Percentiles rank a stretch among this genome's conserved stretches.
Conservation (phyloP, 306 rosid genomes). For the Fragaria iinumae region DNA sequence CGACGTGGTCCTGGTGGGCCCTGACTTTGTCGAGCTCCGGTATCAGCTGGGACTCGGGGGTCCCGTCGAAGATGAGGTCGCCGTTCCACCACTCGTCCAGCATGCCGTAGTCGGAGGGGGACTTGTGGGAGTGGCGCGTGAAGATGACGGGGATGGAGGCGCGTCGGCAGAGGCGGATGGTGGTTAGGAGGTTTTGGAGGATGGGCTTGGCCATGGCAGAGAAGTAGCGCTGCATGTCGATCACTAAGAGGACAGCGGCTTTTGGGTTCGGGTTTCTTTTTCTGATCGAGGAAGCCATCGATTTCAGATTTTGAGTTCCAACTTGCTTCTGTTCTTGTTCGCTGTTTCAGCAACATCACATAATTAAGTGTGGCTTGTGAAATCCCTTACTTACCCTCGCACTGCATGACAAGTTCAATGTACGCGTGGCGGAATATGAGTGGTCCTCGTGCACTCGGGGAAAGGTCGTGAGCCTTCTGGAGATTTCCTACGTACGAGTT, state of each 20-base stretch:
- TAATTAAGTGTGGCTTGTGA: background rate
- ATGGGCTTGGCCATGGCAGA: conserved; percentile 51
- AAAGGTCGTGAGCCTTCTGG: background rate
- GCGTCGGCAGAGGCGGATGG: conserved; percentile 55
- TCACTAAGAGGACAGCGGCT: conserved; percentile 51
- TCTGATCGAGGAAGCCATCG: conserved; percentile 33
- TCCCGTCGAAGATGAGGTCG: conserved; percentile 55
- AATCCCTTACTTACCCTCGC: background rate
- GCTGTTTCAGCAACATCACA: background rate
- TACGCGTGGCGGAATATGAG: background rate
- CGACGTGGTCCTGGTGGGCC: conserved; percentile 32
- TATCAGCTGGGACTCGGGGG: conserved; percentile 47
- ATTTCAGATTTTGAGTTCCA: background rate
- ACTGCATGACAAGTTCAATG: background rate
- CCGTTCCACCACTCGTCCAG: conserved; percentile 71
- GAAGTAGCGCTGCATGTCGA: conserved; percentile 66
- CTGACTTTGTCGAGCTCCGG: conserved; percentile 30
- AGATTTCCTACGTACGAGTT: background rate
- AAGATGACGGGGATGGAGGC: conserved; percentile 66
- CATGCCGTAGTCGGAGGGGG: conserved; percentile 48
- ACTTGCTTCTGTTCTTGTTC: no score
- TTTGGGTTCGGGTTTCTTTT: conserved; percentile 50
- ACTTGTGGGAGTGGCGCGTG: conserved; percentile 68
- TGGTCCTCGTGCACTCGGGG: background rate
- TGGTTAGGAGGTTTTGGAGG: conserved; percentile 48